A percentile compares a stretch with the other conserved stretches of the same genome.
These are phyloP conservation scores for Cystobasidium pallidum DNA, from an alignment of 1,284 basidiomycete species.

Conservation along the genomic window DNA sequence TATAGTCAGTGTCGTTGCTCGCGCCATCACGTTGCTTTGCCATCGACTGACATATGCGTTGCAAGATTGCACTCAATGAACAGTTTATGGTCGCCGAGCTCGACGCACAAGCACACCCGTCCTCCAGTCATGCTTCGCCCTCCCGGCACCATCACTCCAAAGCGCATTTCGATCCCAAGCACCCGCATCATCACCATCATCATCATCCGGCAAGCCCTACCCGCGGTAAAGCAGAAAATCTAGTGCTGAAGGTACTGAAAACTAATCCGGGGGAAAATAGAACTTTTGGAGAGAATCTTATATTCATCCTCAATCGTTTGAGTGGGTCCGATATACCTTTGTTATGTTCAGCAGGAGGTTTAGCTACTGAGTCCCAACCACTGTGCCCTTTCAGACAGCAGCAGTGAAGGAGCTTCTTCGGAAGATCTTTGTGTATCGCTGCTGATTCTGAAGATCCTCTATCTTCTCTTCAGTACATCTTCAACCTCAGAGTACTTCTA, in stretches of 20 bases:
- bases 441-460: conserved; percentile 90
- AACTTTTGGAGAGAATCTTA: conserved; percentile 97
- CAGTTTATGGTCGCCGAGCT: conserved; percentile 86
- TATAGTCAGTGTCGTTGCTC: conserved; percentile 64
- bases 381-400: conserved; percentile 24
- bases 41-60: conserved; percentile 7
- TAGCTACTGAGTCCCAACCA: no score
- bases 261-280: conserved; percentile 79
- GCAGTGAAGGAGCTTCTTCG: conserved; percentile 68
- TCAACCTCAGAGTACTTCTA: conserved; percentile 96
- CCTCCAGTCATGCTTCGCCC: neutral
- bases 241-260: conserved; percentile 81
- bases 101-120: conserved; percentile 52
- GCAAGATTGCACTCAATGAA: conserved; percentile 87
- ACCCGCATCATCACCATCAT: conserved; percentile 29
- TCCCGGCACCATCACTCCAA: conserved; percentile 36
- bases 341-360: no score
- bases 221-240: conserved; percentile 61
- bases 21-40: conserved; percentile 12
- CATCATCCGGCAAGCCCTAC: conserved; percentile 38
- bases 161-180: conserved; percentile 43
- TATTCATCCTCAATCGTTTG: conserved; percentile 97
- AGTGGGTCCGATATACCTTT: conserved; percentile 62
- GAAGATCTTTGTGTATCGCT: conserved; percentile 95
- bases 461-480: conserved; percentile 89